These are phyloP conservation scores for Staphylotrichum longicolle DNA, from an alignment of 495 filamentous ascomycete species.

Conservation along the genomic window DNA sequence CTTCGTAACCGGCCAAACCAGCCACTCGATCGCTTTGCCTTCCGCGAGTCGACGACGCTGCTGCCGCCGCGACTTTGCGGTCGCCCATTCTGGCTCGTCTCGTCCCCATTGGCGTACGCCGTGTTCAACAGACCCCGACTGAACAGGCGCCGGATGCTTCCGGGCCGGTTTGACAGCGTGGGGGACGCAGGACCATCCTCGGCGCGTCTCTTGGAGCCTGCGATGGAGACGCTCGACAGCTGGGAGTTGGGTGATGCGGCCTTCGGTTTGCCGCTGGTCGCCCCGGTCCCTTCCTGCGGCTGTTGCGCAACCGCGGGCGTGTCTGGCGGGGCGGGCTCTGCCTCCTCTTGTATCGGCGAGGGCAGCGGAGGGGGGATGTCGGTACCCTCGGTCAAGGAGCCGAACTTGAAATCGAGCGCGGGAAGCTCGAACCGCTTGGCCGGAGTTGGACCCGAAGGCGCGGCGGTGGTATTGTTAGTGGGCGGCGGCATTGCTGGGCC, in stretches of 20 bases:
- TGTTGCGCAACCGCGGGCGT: slow-evolving; percentile 31
- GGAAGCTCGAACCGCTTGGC: slow-evolving; percentile 54
- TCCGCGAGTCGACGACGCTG: slow-evolving; percentile 39
- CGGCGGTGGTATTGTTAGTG: slow-evolving; percentile 19
- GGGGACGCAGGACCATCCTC: slow-evolving; percentile 48
- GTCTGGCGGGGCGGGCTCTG: slow-evolving; percentile 38
- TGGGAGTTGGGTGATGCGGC: slow-evolving; percentile 36
- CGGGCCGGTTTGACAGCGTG: slow-evolving; percentile 41
- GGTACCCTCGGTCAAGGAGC: slow-evolving; percentile 56
- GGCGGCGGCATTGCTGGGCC: slow-evolving; percentile 30
- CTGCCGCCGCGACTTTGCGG: slow-evolving; percentile 41
- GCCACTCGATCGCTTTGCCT: slow-evolving; percentile 48
- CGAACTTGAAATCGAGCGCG: slow-evolving; percentile 49
- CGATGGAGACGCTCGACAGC: slow-evolving; percentile 28
- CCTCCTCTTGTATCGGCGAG: slow-evolving; percentile 48
- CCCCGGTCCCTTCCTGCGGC: slow-evolving; percentile 13
- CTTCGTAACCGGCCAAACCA: slow-evolving; percentile 49
- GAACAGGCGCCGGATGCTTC: slow-evolving; percentile 48
- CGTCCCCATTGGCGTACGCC: slow-evolving; percentile 43
- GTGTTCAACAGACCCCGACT: slow-evolving; percentile 46
- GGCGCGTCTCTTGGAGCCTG: slow-evolving; percentile 40
- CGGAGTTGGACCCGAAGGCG: slow-evolving; percentile 15
- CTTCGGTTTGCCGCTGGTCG: slow-evolving; percentile 36
- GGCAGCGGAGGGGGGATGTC: slow-evolving; percentile 55
- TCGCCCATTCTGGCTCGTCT: slow-evolving; percentile 27